A percentile compares a stretch with the other conserved stretches of the same genome.
Evolutionary conservation across 805 yeast species (phyloP).

Genomic region (Starmerella apicola): DNA sequence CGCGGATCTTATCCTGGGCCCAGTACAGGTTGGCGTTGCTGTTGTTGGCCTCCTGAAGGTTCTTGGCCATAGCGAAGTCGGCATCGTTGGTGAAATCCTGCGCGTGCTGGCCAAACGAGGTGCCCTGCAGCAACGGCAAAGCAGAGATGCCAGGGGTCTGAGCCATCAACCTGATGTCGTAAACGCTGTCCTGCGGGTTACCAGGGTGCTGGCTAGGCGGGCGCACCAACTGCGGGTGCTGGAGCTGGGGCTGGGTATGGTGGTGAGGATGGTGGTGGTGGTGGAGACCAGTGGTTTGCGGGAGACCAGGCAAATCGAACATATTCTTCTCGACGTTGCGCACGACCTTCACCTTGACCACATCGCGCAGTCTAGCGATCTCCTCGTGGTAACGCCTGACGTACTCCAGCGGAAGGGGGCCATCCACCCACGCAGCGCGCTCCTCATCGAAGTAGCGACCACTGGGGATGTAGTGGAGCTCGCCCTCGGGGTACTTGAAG

Average conservation of each 20-base stretch:
- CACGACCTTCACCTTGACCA: slow-evolving; percentile 9
- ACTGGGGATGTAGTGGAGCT: slow-evolving; percentile 9
- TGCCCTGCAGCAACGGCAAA: background rate
- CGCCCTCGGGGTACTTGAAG: slow-evolving; percentile 15
- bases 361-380: slow-evolving; percentile 10
- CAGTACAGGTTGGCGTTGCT: background rate
- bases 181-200: too few species aligned
- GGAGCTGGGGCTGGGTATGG: too few species aligned
- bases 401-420: slow-evolving; percentile 11
- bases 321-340: slow-evolving; percentile 10
- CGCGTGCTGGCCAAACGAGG: background rate
- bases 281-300: background rate
- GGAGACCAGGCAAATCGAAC: too few species aligned
- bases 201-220: background rate
- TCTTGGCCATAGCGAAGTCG: slow-evolving; percentile 6
- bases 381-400: slow-evolving; percentile 13
- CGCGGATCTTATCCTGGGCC: background rate
- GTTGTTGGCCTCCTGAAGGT: background rate
- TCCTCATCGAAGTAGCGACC: slow-evolving; percentile 18
- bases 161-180: background rate
- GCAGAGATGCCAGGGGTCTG: background rate
- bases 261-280: too few species aligned
- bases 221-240: background rate
- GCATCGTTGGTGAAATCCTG: slow-evolving; percentile 2
- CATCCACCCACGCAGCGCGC: slow-evolving; percentile 15